Percentiles rank a stretch among this genome's conserved stretches.
Evolutionary conservation across 2,329 filamentous ascomycete species (phyloP).

Genomic region (Coniochaeta ligniaria): DNA sequence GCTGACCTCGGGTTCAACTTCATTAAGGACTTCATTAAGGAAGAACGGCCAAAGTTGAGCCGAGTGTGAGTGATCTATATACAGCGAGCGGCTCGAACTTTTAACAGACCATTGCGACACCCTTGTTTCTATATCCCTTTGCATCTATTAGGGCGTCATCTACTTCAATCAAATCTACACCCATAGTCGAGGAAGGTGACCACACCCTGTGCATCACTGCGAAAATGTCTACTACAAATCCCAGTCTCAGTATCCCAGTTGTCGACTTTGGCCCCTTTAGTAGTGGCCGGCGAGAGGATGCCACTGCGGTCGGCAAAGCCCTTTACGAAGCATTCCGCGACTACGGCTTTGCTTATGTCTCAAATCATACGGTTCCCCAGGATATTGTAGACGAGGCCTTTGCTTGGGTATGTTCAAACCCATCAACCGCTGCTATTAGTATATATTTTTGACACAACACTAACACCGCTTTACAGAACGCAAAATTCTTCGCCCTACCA

Average conservation of each 20-base stretch:
- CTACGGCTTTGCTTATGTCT: conserved; percentile 25
- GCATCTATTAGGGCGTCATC: neutral
- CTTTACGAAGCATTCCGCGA: conserved; percentile 20
- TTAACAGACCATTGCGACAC: neutral
- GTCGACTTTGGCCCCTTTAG: conserved; percentile 9
- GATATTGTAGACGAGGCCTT: conserved; percentile 29
- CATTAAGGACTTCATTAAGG: neutral
- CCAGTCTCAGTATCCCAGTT: conserved; percentile 7
- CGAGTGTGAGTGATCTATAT: neutral
- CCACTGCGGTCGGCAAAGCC: conserved; percentile 5
- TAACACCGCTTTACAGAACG: conserved; percentile 11
- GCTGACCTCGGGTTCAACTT: neutral
- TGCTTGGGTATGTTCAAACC: conserved; percentile 20
- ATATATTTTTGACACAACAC: neutral
- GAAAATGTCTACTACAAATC: neutral
- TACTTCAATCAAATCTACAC: neutral
- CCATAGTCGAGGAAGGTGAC: neutral
- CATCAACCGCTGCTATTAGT: conserved; percentile 20
- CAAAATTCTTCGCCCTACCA: conserved; percentile 22
- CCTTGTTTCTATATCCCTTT: neutral
- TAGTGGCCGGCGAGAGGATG: conserved; percentile 2
- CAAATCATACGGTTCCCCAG: conserved; percentile 25
- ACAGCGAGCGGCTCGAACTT: neutral
- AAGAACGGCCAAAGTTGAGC: neutral
- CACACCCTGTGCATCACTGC: neutral